These are phyloP conservation scores for Dichotomopilus funicola DNA, from an alignment of 2,329 filamentous ascomycete species.

Conservation along the genomic window DNA sequence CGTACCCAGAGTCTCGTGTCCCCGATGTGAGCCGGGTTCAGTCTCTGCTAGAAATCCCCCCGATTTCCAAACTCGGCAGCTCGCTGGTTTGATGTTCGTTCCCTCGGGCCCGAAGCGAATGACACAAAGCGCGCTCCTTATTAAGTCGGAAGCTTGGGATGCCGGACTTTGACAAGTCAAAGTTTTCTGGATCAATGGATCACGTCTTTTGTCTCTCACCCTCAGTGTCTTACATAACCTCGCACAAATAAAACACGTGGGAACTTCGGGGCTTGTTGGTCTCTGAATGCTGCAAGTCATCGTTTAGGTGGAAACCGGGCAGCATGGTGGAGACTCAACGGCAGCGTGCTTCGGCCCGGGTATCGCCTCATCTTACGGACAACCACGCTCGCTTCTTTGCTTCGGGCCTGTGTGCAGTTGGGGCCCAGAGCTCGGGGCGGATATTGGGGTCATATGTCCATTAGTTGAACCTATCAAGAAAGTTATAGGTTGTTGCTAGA, in stretches of 20 bases:
- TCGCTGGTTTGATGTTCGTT: conserved; percentile 15
- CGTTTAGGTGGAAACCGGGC: conserved; percentile 2
- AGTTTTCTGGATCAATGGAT: too few species aligned
- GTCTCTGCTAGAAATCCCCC: neutral
- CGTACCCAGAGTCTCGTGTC: neutral
- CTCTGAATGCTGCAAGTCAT: conserved; percentile 7
- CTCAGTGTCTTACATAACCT: conserved; percentile 1
- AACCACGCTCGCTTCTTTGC: neutral
- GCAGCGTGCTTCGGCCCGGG: conserved; percentile 11
- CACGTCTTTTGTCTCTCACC: neutral
- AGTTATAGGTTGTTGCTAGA: too few species aligned
- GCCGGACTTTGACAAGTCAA: too few species aligned
- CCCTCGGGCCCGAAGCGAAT: conserved; percentile 8
- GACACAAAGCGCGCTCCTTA: conserved; percentile 10
- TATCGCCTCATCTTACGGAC: conserved; percentile 9
- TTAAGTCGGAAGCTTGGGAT: too few species aligned
- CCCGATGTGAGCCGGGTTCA: neutral
- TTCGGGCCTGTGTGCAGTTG: too few species aligned
- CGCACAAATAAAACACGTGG: neutral
- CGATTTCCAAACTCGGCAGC: neutral
- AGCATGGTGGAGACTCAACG: conserved; percentile 3
- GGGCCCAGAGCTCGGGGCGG: too few species aligned
- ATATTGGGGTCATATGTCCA: too few species aligned
- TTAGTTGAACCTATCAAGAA: too few species aligned
- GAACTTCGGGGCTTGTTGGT: conserved; percentile 1